Evolutionary conservation across 768 basidiomycete species (phyloP), one percentile per base, ranked within the genome.

Genomic region (Rhizopogon salebrosus): DNA sequence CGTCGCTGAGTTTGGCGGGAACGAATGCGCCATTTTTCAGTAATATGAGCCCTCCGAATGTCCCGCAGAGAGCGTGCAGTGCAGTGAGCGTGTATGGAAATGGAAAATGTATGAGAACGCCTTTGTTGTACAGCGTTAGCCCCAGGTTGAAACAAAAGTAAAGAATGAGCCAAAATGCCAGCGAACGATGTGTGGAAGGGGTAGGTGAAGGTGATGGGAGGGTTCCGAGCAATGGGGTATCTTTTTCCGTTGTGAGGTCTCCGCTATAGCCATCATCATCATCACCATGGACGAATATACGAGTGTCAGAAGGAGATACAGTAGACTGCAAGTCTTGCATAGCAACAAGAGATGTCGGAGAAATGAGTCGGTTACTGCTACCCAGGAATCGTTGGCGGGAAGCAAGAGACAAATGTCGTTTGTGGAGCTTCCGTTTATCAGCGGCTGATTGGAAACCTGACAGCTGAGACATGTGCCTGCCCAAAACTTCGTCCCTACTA

Each of bases 21-120:
- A 71, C 73, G 63, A 85, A 91, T 18, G 74, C 57, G 1, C 83
- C 82, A 36, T 73, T 68, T 41, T 79, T 75, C 13, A 87, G 70
- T 2, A 92, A 76, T 22, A 85, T 52, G 54, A 78, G 78, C n/a
- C 89, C 89, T 11, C 97, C 97, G 16, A 90, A 68, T 23, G 85
- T 80, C 0, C 94, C 92, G 57, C 85, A 90, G 11, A 98, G 74
- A 3, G 95, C 87, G 64, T 98, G 95, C 4, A 97, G 60, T 5
- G 93, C 94, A 1, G 95, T 98, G 22, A 99, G 79, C 2, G 92
- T 89, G 75, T 98, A 98, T 2, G 95, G 95, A 62, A 92, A 98
- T 0, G 97, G 97, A 64, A 98, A 98, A 52, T 80, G 82, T 49
- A 90, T 85, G 56, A 99, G 83, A 16, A 98, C 85, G 35, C 82